These are phyloP conservation scores for Cucurbita pepo DNA, from an alignment of 306 rosid genomes.

Conservation along the genomic window DNA sequence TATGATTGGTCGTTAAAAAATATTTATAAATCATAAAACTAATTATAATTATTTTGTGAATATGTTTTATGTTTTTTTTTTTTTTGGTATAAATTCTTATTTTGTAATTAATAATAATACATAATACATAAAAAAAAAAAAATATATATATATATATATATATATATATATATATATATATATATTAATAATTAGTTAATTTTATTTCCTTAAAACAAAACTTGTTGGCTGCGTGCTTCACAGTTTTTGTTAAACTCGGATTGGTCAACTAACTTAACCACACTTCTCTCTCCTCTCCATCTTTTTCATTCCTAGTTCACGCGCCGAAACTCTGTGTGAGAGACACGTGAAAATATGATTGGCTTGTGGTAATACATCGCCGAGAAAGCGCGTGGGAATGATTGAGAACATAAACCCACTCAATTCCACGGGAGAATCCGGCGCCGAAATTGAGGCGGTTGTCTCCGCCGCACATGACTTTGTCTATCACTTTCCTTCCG, in stretches of 20 bases:
- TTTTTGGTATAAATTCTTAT: too few species aligned
- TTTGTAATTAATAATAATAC: too few species aligned
- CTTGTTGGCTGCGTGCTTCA: not conserved
- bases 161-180: too few species aligned
- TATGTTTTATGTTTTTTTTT: too few species aligned
- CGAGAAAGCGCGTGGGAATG: not conserved
- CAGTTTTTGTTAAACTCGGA: not conserved
- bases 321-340: not conserved
- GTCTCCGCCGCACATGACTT: conserved; percentile 2
- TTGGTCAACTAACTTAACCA: conserved; percentile 33
- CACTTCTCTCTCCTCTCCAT: not conserved
- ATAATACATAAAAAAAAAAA: too few species aligned
- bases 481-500: not conserved
- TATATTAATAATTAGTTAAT: too few species aligned
- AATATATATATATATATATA: too few species aligned
- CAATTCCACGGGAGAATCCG: not conserved
- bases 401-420: not conserved
- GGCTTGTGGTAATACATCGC: not conserved
- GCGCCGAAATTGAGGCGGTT: conserved; percentile 3
- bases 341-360: not conserved
- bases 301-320: not conserved
- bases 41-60: too few species aligned
- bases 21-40: too few species aligned
- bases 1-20: too few species aligned
- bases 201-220: too few species aligned